These are phyloP conservation scores for Arachis stenosperma DNA, from an alignment of 306 rosid species.

Conservation along the genomic window DNA sequence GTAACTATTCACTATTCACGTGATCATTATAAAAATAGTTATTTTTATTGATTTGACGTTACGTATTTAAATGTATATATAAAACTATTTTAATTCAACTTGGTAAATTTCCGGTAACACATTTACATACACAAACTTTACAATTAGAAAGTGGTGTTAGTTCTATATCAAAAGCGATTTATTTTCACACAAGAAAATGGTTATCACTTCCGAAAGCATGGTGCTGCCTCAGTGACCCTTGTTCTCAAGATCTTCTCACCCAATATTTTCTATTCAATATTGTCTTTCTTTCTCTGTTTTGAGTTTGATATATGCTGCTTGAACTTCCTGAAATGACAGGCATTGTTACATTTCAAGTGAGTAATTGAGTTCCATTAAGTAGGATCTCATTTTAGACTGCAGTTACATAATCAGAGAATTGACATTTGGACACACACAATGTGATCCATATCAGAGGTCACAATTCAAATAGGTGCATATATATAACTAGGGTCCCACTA, in stretches of 20 bases:
- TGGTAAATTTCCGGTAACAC: conserved; percentile 1
- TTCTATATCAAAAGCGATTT: conserved; percentile 19
- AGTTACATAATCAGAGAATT: not conserved
- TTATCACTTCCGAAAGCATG: conserved; percentile 49
- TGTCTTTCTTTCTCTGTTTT: conserved; percentile 77
- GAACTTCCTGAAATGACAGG: conserved; percentile 69
- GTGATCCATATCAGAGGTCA: too few species aligned
- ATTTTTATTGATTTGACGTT: too few species aligned
- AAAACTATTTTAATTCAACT: too few species aligned
- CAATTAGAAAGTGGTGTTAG: conserved; percentile 23
- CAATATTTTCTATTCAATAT: conserved; percentile 73
- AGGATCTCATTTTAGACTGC: not conserved
- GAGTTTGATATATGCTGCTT: conserved; percentile 52
- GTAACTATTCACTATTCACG: too few species aligned
- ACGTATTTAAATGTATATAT: too few species aligned
- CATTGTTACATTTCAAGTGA: conserved; percentile 1
- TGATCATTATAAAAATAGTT: not conserved
- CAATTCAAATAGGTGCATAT: too few species aligned
- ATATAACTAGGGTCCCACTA: too few species aligned
- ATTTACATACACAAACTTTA: conserved; percentile 30
- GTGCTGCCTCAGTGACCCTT: conserved; percentile 57
- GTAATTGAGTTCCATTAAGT: conserved; percentile 1
- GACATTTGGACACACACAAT: too few species aligned
- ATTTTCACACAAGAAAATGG: not conserved
- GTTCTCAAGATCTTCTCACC: conserved; percentile 70